Conservation (phyloP, 257 asterid genomes). For the Rauvolfia tetraphylla region DNA sequence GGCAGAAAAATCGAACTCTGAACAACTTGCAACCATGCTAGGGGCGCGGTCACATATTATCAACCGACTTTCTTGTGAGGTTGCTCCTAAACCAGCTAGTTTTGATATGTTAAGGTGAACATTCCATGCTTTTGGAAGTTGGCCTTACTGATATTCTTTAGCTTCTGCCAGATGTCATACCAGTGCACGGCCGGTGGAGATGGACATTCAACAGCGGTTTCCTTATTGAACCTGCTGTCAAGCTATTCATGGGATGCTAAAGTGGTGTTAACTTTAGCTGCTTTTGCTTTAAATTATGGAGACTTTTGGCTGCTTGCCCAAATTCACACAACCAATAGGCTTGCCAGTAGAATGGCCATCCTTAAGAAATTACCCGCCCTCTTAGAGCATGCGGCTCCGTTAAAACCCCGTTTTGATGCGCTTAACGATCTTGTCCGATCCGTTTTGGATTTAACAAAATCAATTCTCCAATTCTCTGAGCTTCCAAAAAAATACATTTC, state of each 20-base stretch:
- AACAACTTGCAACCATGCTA: neutral
- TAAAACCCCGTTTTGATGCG: constrained; percentile 40
- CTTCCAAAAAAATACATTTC: constrained; percentile 42
- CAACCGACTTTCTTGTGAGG: constrained; percentile 10
- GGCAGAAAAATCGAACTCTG: neutral
- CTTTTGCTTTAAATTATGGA: constrained; percentile 59
- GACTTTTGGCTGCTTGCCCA: constrained; percentile 71
- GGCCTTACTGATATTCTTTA: too few species aligned
- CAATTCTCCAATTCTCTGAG: constrained; percentile 45
- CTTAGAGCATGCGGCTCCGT: constrained; percentile 22
- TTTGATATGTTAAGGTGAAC: too few species aligned
- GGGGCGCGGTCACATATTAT: neutral
- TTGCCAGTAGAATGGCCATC: constrained; percentile 47
- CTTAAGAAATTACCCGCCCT: constrained; percentile 48
- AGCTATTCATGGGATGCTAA: constrained; percentile 62
- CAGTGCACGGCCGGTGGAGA: constrained; percentile 43
- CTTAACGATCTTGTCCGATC: constrained; percentile 31
- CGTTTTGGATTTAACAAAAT: constrained; percentile 34
- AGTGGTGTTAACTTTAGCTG: constrained; percentile 47
- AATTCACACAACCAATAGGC: constrained; percentile 29
- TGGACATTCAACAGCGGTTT: constrained; percentile 41
- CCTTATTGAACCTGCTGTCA: constrained; percentile 40
- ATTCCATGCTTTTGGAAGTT: too few species aligned
- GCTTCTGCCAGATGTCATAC: constrained; percentile 39
- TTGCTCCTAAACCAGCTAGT: neutral